Evolutionary conservation across 192 early-diverging fungal species (phyloP), one percentile per base, ranked within the genome.

Genomic region (Cetraspora pellucida): DNA sequence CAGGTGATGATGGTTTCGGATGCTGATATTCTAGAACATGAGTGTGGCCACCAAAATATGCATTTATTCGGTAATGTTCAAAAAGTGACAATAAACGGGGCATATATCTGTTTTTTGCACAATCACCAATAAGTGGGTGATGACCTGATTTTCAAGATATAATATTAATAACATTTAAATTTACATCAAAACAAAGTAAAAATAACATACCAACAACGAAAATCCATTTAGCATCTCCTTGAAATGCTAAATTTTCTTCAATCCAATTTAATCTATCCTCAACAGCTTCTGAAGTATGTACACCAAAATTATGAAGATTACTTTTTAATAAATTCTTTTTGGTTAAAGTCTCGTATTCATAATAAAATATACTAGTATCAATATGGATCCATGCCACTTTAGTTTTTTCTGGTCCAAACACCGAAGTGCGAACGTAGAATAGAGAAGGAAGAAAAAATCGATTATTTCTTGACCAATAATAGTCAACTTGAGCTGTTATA

Each of bases 161-260:
- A 65, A 27, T 27, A 60, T 60, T 60, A 13, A 27, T 60, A 60
- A 60, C 11, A 43, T 72, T 44, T 0, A 66, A 60, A 27, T 23
- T 1, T 60, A 7, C 21, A 64, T 17, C 37, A 64, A 64, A 64
- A 64, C 30, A 65, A 65, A 43, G 3, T 16, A 43, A 16, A 43
- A 43, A 43, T 16, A 37, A 72, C 27, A 31, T 37, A 75, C 73
- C 59, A 49, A 63, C 60, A 10, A 75, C 73, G 19, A 75, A 64
- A n/a, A 75, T 75, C 73, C 73, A 75, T 63, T 75, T 63, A n/a
- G 59, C 30, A 47, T 63, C 27, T 46, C 63, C 23, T n/a, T 63
- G 16, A 30, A 63, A 58, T 28, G 57, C 13, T 16, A 75, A 52
- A 47, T 46, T 61, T 19, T 75, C 58, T 63, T 75, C 73, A n/a